phyloP scores from a whole-genome alignment of 495 filamentous ascomycete genomes.

The Annulohypoxylon maeteangense region DNA sequence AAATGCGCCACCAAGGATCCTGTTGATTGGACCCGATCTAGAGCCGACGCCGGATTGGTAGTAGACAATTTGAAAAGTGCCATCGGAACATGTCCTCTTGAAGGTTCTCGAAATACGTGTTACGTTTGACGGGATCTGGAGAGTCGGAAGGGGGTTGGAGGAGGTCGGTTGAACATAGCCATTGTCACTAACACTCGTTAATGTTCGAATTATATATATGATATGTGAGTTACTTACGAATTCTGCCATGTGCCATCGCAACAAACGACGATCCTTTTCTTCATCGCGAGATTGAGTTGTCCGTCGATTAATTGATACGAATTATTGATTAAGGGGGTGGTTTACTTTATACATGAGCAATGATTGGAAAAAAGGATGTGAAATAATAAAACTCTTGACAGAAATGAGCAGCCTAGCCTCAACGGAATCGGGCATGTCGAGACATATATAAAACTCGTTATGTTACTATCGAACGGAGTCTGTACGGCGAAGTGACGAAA shows the following conservation, averaged over 20 bases:
- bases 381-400: not conserved
- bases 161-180: constrained; percentile 49
- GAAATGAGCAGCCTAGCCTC: not conserved
- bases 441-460: constrained; percentile 4
- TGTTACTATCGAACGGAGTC: not conserved
- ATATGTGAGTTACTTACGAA: constrained; percentile 36
- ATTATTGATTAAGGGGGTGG: not conserved
- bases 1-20: constrained; percentile 61
- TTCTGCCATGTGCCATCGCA: constrained; percentile 64
- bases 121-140: constrained; percentile 61
- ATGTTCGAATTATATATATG: not conserved
- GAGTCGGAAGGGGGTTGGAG: constrained; percentile 42
- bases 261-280: constrained; percentile 56
- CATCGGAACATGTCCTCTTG: constrained; percentile 51
- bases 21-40: constrained; percentile 55
- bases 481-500: constrained; percentile 6
- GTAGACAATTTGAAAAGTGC: constrained; percentile 56
- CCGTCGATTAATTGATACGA: not conserved
- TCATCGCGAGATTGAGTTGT: constrained; percentile 30
- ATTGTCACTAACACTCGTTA: constrained; percentile 46
- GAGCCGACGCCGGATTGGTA: constrained; percentile 65
- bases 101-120: constrained; percentile 59
- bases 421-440: not conserved
- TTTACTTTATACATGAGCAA: not conserved
- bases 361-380: constrained; percentile 8